Evolutionary conservation across 108 stramenopile genomes (phyloP).

Genomic region (Cylindrotheca fusiformis): DNA sequence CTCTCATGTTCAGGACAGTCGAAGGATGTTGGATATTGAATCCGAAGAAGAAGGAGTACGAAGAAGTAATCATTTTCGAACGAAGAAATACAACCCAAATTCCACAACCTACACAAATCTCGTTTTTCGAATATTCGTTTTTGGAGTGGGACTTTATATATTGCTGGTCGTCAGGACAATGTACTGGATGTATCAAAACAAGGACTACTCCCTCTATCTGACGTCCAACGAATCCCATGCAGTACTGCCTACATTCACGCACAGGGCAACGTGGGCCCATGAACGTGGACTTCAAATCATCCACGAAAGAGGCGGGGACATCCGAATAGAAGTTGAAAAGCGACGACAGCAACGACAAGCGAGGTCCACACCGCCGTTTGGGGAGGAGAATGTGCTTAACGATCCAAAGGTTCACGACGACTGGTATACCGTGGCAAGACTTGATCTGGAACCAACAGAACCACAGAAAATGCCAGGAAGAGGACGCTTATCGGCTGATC

Average conservation of each 20-base stretch:
- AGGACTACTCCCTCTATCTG: neutral
- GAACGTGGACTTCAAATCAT: neutral
- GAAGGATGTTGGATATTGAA: neutral
- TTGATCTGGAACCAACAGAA: neutral
- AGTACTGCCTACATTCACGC: neutral
- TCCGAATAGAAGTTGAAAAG: neutral
- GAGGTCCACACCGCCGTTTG: neutral
- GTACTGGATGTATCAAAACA: neutral
- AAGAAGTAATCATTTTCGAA: neutral
- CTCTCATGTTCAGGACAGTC: neutral
- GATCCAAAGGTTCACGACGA: neutral
- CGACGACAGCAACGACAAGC: neutral
- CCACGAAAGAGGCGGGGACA: neutral
- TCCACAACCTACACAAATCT: neutral
- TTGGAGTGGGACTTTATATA: neutral
- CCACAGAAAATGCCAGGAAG: too few relatives aligned
- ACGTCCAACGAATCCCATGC: neutral
- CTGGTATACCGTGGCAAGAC: constrained; percentile 2
- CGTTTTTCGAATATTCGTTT: neutral
- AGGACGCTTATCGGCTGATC: constrained; percentile 9
- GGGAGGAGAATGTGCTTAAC: neutral
- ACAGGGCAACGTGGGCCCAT: neutral
- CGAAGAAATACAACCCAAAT: neutral
- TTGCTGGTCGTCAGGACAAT: neutral
- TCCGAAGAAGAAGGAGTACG: constrained; percentile 4